A percentile compares a stretch with the other conserved stretches of the same genome.
These are phyloP conservation scores for Phytophthora syringae DNA, from an alignment of 352 stramenopile genomes.

Conservation along the genomic window DNA sequence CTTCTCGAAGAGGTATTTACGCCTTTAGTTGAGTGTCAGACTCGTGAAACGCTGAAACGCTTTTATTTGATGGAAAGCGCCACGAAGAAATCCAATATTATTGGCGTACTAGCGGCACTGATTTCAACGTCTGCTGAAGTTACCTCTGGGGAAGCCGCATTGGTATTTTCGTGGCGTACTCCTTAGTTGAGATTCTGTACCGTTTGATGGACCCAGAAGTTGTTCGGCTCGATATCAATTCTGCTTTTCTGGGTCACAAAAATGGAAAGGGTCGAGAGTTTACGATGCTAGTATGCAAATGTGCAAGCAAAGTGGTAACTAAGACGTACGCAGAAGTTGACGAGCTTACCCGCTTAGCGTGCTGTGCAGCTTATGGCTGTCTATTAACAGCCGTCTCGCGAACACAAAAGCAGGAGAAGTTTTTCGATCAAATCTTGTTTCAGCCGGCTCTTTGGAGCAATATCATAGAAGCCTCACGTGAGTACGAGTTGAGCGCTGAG, in stretches of 20 bases:
- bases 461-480: slow-evolving; percentile 53
- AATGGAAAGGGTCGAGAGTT: slow-evolving; percentile 84
- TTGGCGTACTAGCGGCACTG: slow-evolving; percentile 60
- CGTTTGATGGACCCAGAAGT: slow-evolving; percentile 66
- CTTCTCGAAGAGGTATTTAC: slow-evolving; percentile 60
- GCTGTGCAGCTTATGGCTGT: slow-evolving; percentile 76
- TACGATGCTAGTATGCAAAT: slow-evolving; percentile 88
- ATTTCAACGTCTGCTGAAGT: slow-evolving; percentile 62
- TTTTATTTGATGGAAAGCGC: slow-evolving; percentile 57
- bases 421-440: slow-evolving; percentile 88
- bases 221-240: slow-evolving; percentile 72
- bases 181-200: slow-evolving; percentile 72
- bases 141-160: slow-evolving; percentile 42
- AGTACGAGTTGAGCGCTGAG: slow-evolving; percentile 57
- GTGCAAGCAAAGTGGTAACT: slow-evolving; percentile 76
- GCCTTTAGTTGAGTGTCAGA: slow-evolving; percentile 55
- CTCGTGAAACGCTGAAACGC: slow-evolving; percentile 31
- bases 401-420: slow-evolving; percentile 89
- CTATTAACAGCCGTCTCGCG: slow-evolving; percentile 76
- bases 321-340: slow-evolving; percentile 46
- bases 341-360: slow-evolving; percentile 53
- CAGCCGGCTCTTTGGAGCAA: slow-evolving; percentile 75
- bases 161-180: slow-evolving; percentile 62
- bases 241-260: slow-evolving; percentile 67
- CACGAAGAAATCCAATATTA: slow-evolving; percentile 39